Conservation (phyloP, 1,284 basidiomycete genomes). For the Tilletia horrida region DNA sequence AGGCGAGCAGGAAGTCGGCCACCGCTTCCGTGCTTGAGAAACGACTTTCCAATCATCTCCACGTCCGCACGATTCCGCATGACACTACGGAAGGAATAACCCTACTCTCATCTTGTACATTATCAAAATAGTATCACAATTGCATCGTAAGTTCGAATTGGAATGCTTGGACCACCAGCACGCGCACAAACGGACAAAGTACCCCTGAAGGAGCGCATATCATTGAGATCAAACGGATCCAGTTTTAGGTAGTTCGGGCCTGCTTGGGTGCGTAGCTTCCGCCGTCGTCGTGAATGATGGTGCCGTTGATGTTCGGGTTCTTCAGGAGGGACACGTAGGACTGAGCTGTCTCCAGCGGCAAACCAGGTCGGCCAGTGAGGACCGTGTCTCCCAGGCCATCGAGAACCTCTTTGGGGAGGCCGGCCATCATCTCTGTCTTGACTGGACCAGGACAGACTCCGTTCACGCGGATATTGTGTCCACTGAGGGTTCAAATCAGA, state of each 20-base stretch:
- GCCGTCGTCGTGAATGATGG: background rate
- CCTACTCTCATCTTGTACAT: no score
- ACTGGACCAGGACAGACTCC: background rate
- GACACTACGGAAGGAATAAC: no score
- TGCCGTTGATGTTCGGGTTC: slow-evolving; percentile 1
- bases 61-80: no score
- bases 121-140: no score
- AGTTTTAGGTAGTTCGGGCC: background rate
- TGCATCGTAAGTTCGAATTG: no score
- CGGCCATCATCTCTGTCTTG: background rate
- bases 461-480: background rate
- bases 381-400: background rate
- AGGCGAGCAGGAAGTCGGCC: background rate
- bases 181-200: no score
- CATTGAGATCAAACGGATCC: no score
- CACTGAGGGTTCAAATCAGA: background rate
- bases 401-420: background rate
- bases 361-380: background rate
- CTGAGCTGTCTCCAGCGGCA: background rate
- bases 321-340: background rate
- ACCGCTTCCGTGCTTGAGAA: background rate
- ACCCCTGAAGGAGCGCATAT: no score
- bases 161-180: no score
- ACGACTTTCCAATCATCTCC: no score
- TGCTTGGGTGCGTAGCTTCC: slow-evolving; percentile 2